phyloP scores from a whole-genome alignment of 176 grass and related monocot species.

The Ananas comosus region DNA sequence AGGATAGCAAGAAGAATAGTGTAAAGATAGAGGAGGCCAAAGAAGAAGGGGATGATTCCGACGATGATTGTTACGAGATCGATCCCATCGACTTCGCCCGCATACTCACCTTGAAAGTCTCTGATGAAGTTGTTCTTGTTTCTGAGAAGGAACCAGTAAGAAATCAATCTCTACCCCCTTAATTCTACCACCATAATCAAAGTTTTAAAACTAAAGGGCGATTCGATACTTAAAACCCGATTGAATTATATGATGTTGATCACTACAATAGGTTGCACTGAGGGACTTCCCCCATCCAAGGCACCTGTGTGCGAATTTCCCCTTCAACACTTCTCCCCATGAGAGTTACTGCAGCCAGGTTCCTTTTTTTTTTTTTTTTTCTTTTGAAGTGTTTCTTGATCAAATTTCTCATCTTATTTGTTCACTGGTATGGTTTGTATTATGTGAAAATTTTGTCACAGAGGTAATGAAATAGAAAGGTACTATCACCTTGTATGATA shows the following conservation, averaged over 20 bases:
- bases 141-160: conserved; percentile 37
- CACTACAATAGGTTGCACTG: conserved; percentile 40
- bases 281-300: conserved; percentile 59
- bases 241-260: neutral
- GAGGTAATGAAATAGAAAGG: no score
- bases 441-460: neutral
- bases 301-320: conserved; percentile 48
- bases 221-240: neutral
- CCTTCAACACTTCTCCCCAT: conserved; percentile 33
- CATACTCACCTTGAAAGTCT: conserved; percentile 17
- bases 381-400: neutral
- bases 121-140: conserved; percentile 38
- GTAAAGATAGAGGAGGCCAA: conserved; percentile 3
- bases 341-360: conserved; percentile 40
- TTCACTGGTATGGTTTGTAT: neutral
- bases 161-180: neutral
- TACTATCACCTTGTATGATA: no score
- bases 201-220: neutral
- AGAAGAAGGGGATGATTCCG: neutral
- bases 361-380: neutral
- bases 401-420: neutral
- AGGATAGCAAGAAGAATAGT: conserved; percentile 12
- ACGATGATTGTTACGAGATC: conserved; percentile 9
- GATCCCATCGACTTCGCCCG: conserved; percentile 17
- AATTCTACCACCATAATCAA: no score